Base-by-base conservation (phyloP, 2,329 filamentous ascomycete genomes). In the Thermothelomyces thermophilus region DNA sequence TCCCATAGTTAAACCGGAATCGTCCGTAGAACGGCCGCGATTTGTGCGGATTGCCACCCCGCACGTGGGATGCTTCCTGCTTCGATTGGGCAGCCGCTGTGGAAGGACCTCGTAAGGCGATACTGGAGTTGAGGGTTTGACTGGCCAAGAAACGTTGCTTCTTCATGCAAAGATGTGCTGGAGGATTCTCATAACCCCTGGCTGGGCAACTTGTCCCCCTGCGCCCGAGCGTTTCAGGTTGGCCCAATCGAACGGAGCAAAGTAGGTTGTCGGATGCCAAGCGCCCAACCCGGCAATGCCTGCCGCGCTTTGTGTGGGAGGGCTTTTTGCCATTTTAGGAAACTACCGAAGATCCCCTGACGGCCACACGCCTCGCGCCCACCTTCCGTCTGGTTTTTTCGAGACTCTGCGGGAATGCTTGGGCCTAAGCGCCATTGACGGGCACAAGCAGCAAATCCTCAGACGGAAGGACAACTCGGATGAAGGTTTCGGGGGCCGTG, bases 211-310 rank as follows among this genome's bases (percentile, higher is more conserved):
- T 3, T 8, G 22, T 34, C 31, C 24, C 41, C 37, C 31, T 41
- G 50, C 46, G 37, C 24, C 24, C 24, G 9, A 9, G 5, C 16
- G 50, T 49, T 52, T 52, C 50, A 52, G 45, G 22, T 6, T 19
- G 11, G 30, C 16, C 46, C 36, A 49, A 49, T 53, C 16, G 40
- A 17, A 17, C 16, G 16, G 28, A 13, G 4, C 5, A 13, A 13
- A 3, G 34, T 11, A 14, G 11, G 11, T 5, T 36, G 34, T 17
- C 34, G 41, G 47, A 35, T 13, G 20, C 33, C 10, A 47, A 39
- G 37, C 33, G 39, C 26, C 20, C 14, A 36, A n/a, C 11, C 34
- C 17, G n/a, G 8, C 8, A 5, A 10, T 3, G 30, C 30, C 13
- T 31, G 30, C 34, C 34, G 34, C 8, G n/a, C 17, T 36, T 17